These are phyloP conservation scores for Reutealis trisperma DNA, from an alignment of 345 rosid genomes.

Conservation along the genomic window DNA sequence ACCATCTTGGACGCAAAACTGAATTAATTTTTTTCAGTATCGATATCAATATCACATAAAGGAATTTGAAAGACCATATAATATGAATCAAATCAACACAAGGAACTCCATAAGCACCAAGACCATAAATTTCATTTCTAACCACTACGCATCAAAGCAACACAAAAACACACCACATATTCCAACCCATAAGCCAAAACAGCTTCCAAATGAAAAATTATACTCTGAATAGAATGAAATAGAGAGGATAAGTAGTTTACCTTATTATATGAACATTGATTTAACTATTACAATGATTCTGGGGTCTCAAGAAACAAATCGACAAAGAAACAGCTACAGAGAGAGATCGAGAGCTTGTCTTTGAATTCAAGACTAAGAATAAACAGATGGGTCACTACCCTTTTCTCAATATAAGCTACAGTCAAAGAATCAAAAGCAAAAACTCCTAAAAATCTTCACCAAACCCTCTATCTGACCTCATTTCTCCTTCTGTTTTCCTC, in stretches of 20 bases:
- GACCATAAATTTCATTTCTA: background rate
- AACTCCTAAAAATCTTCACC: background rate
- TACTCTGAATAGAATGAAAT: background rate
- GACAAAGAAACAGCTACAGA: background rate
- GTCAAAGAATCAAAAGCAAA: background rate
- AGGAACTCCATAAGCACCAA: background rate
- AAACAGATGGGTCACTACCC: background rate
- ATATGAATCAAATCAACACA: background rate
- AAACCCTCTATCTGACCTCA: background rate
- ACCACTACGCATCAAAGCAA: background rate
- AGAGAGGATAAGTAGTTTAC: background rate
- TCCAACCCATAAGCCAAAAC: background rate
- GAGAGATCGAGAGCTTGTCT: background rate
- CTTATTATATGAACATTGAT: background rate
- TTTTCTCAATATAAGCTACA: background rate
- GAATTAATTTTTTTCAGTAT: too few relatives aligned
- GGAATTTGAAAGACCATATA: background rate
- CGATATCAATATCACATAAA: background rate
- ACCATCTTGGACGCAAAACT: background rate
- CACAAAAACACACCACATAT: background rate
- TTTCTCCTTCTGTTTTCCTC: too few relatives aligned
- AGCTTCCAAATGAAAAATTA: background rate
- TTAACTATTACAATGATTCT: background rate
- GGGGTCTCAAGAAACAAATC: background rate
- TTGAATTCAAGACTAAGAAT: background rate